Base-by-base conservation (phyloP, 78 protist species). In the Dictyostelium purpureum region DNA sequence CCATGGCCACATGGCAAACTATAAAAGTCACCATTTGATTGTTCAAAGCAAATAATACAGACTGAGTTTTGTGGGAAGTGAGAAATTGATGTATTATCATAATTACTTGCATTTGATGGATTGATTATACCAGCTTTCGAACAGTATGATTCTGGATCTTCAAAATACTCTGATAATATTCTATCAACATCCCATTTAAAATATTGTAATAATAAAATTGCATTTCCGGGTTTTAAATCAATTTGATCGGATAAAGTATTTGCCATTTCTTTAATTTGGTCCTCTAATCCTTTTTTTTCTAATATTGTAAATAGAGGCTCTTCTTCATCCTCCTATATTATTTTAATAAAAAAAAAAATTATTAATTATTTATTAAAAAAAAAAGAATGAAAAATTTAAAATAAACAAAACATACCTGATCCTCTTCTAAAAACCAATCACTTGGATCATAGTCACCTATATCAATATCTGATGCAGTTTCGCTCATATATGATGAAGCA, bases 391-490 rank as follows among this genome's bases (percentile, higher is more conserved):
- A 28, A 33, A 6, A 6, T 28, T 31, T n/a, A n/a, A n/a, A 57
- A 18, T 57, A 57, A 26, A 49, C 49, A 49, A 52, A 35, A 75
- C 66, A 5, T 77, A 31, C 43, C 4, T 42, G 33, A 24, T 85
- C 82, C 16, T 85, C 82, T 74, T 85, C 76, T 33, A 85, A 35
- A 35, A 85, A 85, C 92, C 92, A 85, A 85, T 85, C 92, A 37
- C 45, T 73, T 59, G 67, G 92, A 85, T 85, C 92, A 59, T 85
- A 85, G 33, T 85, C 92, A 12, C 56, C 74, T 28, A 85, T 52
- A 31, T 85, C 82, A 26, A 85, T 54, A 33, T 85, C 77, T 4
- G 77, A 59, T 11, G 63, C 52, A 26, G 70, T 40, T 31, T 85
- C 92, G 19, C 65, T 42, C 11, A 21, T 33, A 61, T 38, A 70